These are phyloP conservation scores for Bipolaris gigantea DNA, from an alignment of 2,329 filamentous ascomycete genomes.

Conservation along the genomic window DNA sequence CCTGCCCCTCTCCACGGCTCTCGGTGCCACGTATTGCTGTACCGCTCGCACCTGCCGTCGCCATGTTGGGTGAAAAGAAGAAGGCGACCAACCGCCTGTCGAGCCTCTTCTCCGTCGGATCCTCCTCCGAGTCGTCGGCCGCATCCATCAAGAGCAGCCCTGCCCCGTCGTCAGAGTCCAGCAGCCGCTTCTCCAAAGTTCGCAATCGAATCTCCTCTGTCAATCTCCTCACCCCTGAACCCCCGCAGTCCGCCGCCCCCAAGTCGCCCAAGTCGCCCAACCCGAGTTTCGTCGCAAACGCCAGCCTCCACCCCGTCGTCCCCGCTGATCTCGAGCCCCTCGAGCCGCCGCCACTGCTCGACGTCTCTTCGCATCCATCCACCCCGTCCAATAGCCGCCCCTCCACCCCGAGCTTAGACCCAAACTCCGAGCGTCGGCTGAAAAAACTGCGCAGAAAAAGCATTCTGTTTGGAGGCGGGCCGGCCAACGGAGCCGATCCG, in stretches of 20 bases:
- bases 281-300: slow-evolving; percentile 19
- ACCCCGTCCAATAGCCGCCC: slow-evolving; percentile 36
- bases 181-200: slow-evolving; percentile 34
- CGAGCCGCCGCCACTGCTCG: slow-evolving; percentile 33
- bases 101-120: slow-evolving; percentile 35
- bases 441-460: slow-evolving; percentile 44
- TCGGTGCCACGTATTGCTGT: not conserved
- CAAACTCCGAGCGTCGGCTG: slow-evolving; percentile 21
- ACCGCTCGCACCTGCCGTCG: not conserved
- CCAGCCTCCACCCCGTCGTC: slow-evolving; percentile 35
- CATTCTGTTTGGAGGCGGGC: slow-evolving; percentile 35
- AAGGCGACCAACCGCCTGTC: slow-evolving; percentile 39
- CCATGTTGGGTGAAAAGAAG: slow-evolving; percentile 36
- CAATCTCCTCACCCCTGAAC: slow-evolving; percentile 36
- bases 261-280: slow-evolving; percentile 16
- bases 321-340: slow-evolving; percentile 30
- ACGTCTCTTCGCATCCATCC: slow-evolving; percentile 29
- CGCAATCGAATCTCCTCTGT: slow-evolving; percentile 39
- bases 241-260: slow-evolving; percentile 27
- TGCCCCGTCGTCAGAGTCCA: slow-evolving; percentile 33
- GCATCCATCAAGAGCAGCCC: slow-evolving; percentile 21
- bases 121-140: slow-evolving; percentile 22
- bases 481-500: slow-evolving; percentile 28
- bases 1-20: not conserved
- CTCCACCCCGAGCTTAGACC: slow-evolving; percentile 22